Percentiles rank a stretch among this genome's conserved stretches.
Conservation (phyloP, 768 basidiomycete genomes). For the Mycena epipterygia region DNA sequence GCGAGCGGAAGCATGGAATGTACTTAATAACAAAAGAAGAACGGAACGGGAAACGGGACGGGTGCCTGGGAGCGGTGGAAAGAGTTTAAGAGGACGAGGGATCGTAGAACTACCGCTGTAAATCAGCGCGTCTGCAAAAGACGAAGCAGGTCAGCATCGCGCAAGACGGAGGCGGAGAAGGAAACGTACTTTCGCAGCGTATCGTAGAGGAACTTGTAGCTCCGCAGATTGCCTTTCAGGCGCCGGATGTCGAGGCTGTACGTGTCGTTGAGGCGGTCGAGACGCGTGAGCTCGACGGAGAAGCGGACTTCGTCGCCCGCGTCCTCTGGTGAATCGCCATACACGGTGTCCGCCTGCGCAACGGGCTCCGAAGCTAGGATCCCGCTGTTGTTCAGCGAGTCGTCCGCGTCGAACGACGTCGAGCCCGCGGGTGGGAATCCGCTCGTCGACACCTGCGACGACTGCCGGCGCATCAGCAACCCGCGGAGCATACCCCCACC, state of each 20-base stretch:
- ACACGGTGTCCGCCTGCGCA: conserved; percentile 68
- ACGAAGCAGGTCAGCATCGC: background rate
- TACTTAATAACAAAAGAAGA: conserved; percentile 9
- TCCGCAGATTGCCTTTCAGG: conserved; percentile 91
- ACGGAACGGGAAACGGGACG: background rate
- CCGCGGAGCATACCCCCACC: conserved; percentile 88
- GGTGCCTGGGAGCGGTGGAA: background rate
- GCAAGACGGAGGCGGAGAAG: conserved; percentile 19
- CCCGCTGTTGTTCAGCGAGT: conserved; percentile 50
- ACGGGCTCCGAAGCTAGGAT: conserved; percentile 57
- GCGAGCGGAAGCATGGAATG: conserved; percentile 6
- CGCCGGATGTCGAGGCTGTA: conserved; percentile 94
- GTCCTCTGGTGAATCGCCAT: conserved; percentile 86
- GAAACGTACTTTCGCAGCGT: conserved; percentile 83
- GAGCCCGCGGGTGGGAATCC: conserved; percentile 48
- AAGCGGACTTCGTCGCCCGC: conserved; percentile 97
- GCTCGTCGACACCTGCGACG: conserved; percentile 79
- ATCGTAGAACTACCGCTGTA: conserved; percentile 47
- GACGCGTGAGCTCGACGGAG: conserved; percentile 91
- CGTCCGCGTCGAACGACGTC: conserved; percentile 65
- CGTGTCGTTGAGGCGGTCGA: conserved; percentile 91
- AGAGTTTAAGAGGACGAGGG: background rate
- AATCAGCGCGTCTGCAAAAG: conserved; percentile 58
- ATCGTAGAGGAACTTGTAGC: conserved; percentile 94
- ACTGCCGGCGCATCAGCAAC: conserved; percentile 90